phyloP scores from a whole-genome alignment of 768 basidiomycete species.

The Pholiota conissans region DNA sequence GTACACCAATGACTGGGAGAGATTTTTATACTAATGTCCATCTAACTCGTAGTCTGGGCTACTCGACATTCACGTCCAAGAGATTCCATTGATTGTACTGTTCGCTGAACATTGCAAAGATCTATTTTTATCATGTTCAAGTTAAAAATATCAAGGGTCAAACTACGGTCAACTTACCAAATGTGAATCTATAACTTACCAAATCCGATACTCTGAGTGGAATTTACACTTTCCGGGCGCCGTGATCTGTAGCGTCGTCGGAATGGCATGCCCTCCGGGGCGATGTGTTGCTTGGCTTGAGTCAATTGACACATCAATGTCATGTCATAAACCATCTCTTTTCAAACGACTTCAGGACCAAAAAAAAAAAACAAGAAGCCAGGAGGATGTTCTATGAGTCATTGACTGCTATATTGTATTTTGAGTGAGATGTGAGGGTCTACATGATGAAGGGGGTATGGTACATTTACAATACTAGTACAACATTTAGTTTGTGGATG shows the following conservation, averaged over 20 bases:
- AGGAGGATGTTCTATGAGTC: not conserved
- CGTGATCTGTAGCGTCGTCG: not conserved
- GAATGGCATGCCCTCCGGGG: not conserved
- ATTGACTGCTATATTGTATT: not conserved
- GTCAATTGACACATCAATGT: not conserved
- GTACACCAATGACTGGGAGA: not conserved
- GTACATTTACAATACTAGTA: constrained; percentile 7
- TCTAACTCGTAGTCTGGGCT: not conserved
- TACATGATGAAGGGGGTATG: not conserved
- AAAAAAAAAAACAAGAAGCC: not conserved
- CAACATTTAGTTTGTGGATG: constrained; percentile 2
- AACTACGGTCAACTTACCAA: not conserved
- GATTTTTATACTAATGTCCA: not conserved
- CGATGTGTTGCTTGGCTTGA: not conserved
- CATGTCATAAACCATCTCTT: not conserved
- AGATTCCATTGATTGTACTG: not conserved
- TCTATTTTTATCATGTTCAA: not conserved
- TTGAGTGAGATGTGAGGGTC: not conserved
- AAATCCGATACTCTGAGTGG: not conserved
- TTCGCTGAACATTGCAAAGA: too few relatives aligned
- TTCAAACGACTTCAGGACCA: not conserved
- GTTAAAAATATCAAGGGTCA: not conserved
- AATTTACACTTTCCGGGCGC: not conserved
- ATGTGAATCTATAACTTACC: not conserved
- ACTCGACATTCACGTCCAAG: not conserved